Evolutionary conservation across 163 green algal genomes (phyloP).

Genomic region (Chloromonas sp.): DNA sequence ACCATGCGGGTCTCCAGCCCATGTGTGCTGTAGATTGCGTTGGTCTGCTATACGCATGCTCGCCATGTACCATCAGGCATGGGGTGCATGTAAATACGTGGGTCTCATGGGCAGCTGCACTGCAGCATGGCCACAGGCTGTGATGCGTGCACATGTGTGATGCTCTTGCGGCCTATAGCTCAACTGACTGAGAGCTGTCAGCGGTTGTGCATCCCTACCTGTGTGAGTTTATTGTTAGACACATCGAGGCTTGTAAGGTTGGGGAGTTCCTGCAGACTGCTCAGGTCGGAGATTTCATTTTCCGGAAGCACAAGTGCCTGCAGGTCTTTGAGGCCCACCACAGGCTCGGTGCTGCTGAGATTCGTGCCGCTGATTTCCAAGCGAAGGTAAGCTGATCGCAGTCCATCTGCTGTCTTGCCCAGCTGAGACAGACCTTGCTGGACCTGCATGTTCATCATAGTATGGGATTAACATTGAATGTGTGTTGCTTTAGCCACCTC

Average conservation of each 20-base stretch:
- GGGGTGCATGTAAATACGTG: no score
- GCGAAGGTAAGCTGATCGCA: constrained; percentile 28
- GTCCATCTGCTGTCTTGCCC: constrained; percentile 39
- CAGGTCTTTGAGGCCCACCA: constrained; percentile 30
- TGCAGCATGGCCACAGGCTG: no score
- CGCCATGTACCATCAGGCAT: no score
- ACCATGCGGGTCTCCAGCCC: no score
- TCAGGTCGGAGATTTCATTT: constrained; percentile 38
- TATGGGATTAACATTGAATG: no score
- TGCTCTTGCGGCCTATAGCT: no score
- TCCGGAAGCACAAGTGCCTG: constrained; percentile 30
- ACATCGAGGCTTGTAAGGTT: constrained; percentile 40
- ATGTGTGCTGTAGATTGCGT: no score
- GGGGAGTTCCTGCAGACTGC: constrained; percentile 19
- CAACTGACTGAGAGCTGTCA: no score
- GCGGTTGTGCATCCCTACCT: constrained; percentile 13
- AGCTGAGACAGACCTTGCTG: constrained; percentile 32
- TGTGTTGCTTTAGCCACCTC: no score
- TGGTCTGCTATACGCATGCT: no score
- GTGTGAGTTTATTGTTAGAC: constrained; percentile 39
- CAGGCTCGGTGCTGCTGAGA: constrained; percentile 14
- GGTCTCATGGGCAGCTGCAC: no score
- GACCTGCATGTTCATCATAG: neutral
- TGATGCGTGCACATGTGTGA: no score
- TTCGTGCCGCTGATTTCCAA: constrained; percentile 37